phyloP scores from a whole-genome alignment of 345 rosid genomes.

The Salix suchowensis region DNA sequence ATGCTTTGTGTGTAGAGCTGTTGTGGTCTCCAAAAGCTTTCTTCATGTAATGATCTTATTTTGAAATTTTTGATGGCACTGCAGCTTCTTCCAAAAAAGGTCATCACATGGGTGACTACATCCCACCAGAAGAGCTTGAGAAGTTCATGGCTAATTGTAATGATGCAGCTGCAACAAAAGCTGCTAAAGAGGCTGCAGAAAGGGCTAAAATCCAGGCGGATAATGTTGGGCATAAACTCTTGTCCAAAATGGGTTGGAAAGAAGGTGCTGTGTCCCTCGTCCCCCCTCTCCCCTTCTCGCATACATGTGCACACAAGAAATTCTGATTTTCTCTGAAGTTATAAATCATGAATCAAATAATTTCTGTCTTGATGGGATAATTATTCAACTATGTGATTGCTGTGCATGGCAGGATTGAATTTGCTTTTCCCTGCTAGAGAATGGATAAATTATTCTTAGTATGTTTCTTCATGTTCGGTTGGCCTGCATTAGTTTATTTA shows the following conservation, averaged over 20 bases:
- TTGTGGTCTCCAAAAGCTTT: constrained; percentile 2
- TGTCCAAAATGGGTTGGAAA: constrained; percentile 99
- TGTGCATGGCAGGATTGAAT: not conserved
- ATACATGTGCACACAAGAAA: not conserved
- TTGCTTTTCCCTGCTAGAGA: not conserved
- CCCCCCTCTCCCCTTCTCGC: not conserved
- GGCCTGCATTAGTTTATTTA: not conserved
- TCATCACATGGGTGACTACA: constrained; percentile 99
- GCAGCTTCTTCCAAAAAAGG: constrained; percentile 58
- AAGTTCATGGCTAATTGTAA: constrained; percentile 81
- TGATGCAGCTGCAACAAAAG: constrained; percentile 63
- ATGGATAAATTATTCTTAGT: not conserved
- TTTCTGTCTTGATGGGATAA: not conserved
- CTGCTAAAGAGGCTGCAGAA: constrained; percentile 66
- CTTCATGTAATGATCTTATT: not conserved
- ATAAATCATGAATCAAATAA: not conserved
- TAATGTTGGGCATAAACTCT: constrained; percentile 89
- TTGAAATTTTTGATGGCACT: constrained; percentile 9
- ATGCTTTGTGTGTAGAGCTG: constrained; percentile 2
- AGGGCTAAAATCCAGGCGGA: constrained; percentile 87
- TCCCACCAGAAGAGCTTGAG: constrained; percentile 87
- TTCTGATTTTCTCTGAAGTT: not conserved
- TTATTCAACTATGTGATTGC: not conserved
- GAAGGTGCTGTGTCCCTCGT: constrained; percentile 50
- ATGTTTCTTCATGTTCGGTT: not conserved